These are phyloP conservation scores for Penicillium sp. DNA, from an alignment of 2,329 filamentous ascomycete species.

Conservation along the genomic window DNA sequence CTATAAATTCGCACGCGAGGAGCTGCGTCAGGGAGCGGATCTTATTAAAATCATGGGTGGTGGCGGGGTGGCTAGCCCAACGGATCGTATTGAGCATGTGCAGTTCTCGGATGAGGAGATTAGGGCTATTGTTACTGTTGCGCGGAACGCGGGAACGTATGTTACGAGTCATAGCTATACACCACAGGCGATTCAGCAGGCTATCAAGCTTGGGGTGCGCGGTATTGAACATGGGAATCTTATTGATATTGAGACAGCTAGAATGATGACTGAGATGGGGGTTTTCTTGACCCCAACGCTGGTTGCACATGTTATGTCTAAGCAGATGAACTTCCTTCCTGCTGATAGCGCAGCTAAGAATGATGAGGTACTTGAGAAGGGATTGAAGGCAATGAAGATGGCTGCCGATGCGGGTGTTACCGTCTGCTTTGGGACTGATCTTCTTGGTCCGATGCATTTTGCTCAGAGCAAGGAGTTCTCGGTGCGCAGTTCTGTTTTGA, in stretches of 20 bases:
- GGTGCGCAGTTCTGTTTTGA: conserved; percentile 46
- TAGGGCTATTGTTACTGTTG: conserved; percentile 53
- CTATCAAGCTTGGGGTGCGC: conserved; percentile 54
- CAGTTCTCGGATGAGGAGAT: conserved; percentile 61
- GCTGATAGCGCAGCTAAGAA: conserved; percentile 51
- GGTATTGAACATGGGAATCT: conserved; percentile 58
- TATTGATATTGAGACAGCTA: conserved; percentile 46
- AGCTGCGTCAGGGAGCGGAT: conserved; percentile 57
- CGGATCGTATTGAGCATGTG: conserved; percentile 53
- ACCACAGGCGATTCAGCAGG: conserved; percentile 54
- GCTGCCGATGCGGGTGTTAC: conserved; percentile 54
- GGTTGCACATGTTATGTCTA: conserved; percentile 52
- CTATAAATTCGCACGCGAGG: conserved; percentile 52
- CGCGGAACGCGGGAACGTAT: conserved; percentile 51
- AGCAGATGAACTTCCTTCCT: conserved; percentile 34
- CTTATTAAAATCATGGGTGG: conserved; percentile 64
- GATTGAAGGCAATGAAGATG: conserved; percentile 50
- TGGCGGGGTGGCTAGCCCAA: conserved; percentile 58
- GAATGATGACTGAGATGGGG: conserved; percentile 51
- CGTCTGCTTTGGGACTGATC: conserved; percentile 58
- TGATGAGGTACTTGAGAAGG: conserved; percentile 48
- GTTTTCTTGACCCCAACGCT: conserved; percentile 57
- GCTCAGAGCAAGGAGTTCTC: conserved; percentile 54
- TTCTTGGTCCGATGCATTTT: conserved; percentile 51
- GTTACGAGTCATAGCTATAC: conserved; percentile 62